Evolutionary conservation across 345 rosid species (phyloP), one percentile per base, ranked within the genome.

Genomic region (Arabidopsis arenosa): DNA sequence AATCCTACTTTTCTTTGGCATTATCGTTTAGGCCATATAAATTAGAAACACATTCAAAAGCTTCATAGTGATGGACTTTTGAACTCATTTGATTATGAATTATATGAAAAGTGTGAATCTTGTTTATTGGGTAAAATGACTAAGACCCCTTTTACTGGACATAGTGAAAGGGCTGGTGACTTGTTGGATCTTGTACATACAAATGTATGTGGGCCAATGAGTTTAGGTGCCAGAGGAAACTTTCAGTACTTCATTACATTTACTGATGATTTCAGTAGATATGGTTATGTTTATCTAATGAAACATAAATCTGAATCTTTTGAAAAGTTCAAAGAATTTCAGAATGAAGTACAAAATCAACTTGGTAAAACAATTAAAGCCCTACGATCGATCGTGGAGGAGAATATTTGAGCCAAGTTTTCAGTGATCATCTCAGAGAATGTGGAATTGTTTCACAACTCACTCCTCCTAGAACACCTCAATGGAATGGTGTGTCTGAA

Each of bases 281-380:
- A 18, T 18, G 21, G 21, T 18, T 18, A 18, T 18, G 21, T 18
- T 18, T 18, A 18, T 18, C 21, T 18, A 18, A 18, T 66, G 36
- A 76, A 76, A 52, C 57, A 52, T 52, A 52, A 52, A 0, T 17
- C 54, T 7, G 12, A 49, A 17, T 17, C 54, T 17, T 49, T 49
- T 48, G 12, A 17, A 49, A 48, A 49, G 26, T 49, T 49, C 54
- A 17, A 49, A 8, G 28, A 49, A 8, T 49, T 49, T 8, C 2
- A 49, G 5, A 7, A 49, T 49, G 12, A 17, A 72, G 53, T 78
- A 44, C n/a, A 71, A 33, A 78, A 63, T 64, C 40, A 72, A 32
- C 33, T 64, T 17, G 54, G 11, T 26, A 49, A 49, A 49, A 17
- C 12, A 49, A 17, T 1, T 49, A 48, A 48, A 48, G 11, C 35